Percentiles rank a stretch among this genome's conserved stretches.
phyloP scores from a whole-genome alignment of 2,329 filamentous ascomycete genomes.

The Cercospora sp. region DNA sequence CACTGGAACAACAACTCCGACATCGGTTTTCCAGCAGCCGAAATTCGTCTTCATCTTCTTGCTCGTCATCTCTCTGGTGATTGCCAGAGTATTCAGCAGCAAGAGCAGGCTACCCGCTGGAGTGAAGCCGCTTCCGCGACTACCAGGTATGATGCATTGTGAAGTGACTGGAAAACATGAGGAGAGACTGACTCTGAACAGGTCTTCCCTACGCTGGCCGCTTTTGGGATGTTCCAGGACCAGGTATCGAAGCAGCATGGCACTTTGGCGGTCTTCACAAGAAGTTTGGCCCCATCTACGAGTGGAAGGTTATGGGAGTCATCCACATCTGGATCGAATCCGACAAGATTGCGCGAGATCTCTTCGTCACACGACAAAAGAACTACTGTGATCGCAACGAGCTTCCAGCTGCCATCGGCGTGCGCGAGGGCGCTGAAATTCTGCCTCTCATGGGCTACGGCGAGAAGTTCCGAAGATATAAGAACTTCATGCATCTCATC shows the following conservation, averaged over 20 bases:
- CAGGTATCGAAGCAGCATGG: constrained; percentile 39
- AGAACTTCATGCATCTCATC: constrained; percentile 41
- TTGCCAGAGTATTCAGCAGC: constrained; percentile 18
- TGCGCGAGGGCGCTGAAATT: constrained; percentile 36
- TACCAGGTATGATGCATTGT: constrained; percentile 24
- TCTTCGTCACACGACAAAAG: constrained; percentile 37
- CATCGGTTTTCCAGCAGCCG: constrained; percentile 14
- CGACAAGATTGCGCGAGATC: constrained; percentile 39
- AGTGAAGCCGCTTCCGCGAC: constrained; percentile 31
- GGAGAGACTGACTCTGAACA: constrained; percentile 5
- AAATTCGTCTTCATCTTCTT: constrained; percentile 20
- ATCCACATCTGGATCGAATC: constrained; percentile 40
- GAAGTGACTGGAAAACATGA: background rate
- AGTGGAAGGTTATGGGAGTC: constrained; percentile 38
- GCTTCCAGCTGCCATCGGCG: constrained; percentile 38
- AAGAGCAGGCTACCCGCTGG: constrained; percentile 31
- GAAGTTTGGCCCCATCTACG: constrained; percentile 39
- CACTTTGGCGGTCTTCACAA: constrained; percentile 40
- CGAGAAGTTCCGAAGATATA: constrained; percentile 35
- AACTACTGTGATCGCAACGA: constrained; percentile 40
- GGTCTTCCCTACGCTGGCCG: constrained; percentile 38
- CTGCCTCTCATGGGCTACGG: constrained; percentile 39
- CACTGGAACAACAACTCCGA: background rate
- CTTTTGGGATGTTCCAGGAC: constrained; percentile 38
- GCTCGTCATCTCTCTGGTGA: constrained; percentile 16